phyloP scores from a whole-genome alignment of 179 eudicot genomes.

The Drosera spatulata region DNA sequence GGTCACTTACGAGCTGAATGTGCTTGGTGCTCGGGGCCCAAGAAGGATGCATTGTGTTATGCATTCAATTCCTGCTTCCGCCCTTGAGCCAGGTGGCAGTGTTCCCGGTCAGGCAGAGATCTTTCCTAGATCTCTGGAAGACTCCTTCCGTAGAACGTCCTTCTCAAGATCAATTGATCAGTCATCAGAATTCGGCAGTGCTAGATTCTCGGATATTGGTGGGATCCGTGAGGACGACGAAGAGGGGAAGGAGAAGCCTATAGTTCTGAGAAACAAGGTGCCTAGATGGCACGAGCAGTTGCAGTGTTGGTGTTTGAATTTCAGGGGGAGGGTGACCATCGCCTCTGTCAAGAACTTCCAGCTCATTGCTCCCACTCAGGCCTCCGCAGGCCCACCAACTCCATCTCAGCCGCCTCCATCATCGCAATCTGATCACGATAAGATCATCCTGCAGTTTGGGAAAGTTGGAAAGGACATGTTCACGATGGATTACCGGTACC shows the following conservation, averaged over 20 bases:
- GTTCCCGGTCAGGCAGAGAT: slow-evolving; percentile 75
- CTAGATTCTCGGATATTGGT: slow-evolving; percentile 57
- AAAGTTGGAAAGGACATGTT: slow-evolving; percentile 90
- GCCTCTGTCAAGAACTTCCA: slow-evolving; percentile 96
- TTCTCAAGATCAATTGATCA: slow-evolving; percentile 53
- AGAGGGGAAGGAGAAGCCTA: slow-evolving; percentile 25
- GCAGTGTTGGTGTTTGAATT: too few species aligned
- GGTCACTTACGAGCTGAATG: slow-evolving; percentile 83
- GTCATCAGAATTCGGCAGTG: slow-evolving; percentile 67
- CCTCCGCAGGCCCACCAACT: slow-evolving; percentile 7
- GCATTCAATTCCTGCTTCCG: slow-evolving; percentile 63
- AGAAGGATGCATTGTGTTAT: slow-evolving; percentile 76
- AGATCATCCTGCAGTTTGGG: slow-evolving; percentile 80
- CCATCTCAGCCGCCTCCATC: slow-evolving; percentile 5
- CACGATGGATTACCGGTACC: slow-evolving; percentile 92
- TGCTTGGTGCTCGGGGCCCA: slow-evolving; percentile 80
- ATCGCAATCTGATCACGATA: slow-evolving; percentile 52
- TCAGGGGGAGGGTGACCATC: slow-evolving; percentile 73
- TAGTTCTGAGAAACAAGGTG: slow-evolving; percentile 38
- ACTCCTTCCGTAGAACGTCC: slow-evolving; percentile 74
- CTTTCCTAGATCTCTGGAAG: slow-evolving; percentile 40
- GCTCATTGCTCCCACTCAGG: slow-evolving; percentile 54
- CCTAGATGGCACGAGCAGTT: too few species aligned
- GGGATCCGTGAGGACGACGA: slow-evolving; percentile 25
- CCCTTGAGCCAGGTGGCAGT: slow-evolving; percentile 64